Conservation (phyloP, 2,329 filamentous ascomycete genomes). For the Purpureocillium lavendulum region DNA sequence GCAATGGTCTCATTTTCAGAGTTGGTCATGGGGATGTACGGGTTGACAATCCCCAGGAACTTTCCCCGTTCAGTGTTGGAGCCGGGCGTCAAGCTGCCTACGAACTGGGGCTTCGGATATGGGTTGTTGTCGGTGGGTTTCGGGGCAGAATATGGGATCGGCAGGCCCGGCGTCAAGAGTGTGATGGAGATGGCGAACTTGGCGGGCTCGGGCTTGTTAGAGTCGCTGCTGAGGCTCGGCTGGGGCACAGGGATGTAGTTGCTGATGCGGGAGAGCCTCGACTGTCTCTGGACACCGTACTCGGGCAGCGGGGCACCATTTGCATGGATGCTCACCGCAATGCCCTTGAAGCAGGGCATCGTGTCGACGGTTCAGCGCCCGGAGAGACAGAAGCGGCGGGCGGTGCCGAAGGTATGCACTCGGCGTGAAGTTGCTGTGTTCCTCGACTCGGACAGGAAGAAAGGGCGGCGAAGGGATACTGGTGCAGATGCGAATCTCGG, state of each 20-base stretch:
- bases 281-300: conserved; percentile 91
- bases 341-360: conserved; percentile 97
- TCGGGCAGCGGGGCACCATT: conserved; percentile 76
- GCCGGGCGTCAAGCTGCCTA: conserved; percentile 57
- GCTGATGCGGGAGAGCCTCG: conserved; percentile 83
- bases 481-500: too few relatives aligned
- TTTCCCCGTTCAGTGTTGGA: conserved; percentile 37
- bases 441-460: not conserved
- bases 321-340: conserved; percentile 93
- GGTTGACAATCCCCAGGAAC: conserved; percentile 53
- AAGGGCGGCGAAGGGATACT: too few relatives aligned
- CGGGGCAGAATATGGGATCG: conserved; percentile 87
- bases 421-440: not conserved
- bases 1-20: conserved; percentile 96
- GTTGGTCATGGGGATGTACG: conserved; percentile 87
- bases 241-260: conserved; percentile 95
- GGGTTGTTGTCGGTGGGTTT: conserved; percentile 71
- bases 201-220: conserved; percentile 78
- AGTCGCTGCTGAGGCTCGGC: conserved; percentile 56
- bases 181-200: conserved; percentile 98
- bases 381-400: conserved; percentile 2
- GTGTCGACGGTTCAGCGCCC: conserved; percentile 19
- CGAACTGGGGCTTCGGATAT: conserved; percentile 72
- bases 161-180: conserved; percentile 76
- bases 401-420: not conserved